Evolutionary conservation across 805 yeast species (phyloP), one percentile per base, ranked within the genome.

Genomic region (Yamadazyma nakazawae): DNA sequence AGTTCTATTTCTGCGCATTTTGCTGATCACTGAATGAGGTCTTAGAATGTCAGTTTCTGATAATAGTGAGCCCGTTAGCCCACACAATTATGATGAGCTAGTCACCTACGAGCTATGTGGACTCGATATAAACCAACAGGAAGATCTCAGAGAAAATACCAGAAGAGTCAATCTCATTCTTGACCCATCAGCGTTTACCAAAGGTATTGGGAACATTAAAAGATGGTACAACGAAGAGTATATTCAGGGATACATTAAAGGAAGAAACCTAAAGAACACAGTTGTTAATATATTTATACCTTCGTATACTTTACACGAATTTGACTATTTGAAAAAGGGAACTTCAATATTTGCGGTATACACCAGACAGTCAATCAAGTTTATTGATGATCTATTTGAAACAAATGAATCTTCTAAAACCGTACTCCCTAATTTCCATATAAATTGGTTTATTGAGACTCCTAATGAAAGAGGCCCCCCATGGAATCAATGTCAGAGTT

Each of bases 131-230:
- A 9, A n/a, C 16, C 17, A 13, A 13, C 30, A 13, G 25, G 42
- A 38, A 10, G 36, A 28, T 18, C 5, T 3, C 13, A 17, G 24
- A 17, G 42, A 25, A 28, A 19, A 24, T 8, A 18, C 44, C 9
- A 31, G 36, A 28, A 45, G 66, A 32, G 37, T 48, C 14, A 65
- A 67, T 57, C 70, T 84, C 48, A 80, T 85, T 16, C 56, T 85
- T 36, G 91, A 85, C 58, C 85, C 84, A 17, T 77, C 87, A 6
- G 82, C 87, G 2, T 72, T 85, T 50, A 80, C 81, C 16, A 78
- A 82, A 45, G 92, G 89, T 1, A 69, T 85, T 38, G 88, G 87
- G 0, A 81, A 80, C 55, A 72, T 85, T 56, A 80, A 80, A 58
- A 66, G 80, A 54, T 85, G 90, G 90, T 70, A 75, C 48, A 65